Evolutionary conservation across 345 rosid species (phyloP).

Genomic region (Populus davidiana): DNA sequence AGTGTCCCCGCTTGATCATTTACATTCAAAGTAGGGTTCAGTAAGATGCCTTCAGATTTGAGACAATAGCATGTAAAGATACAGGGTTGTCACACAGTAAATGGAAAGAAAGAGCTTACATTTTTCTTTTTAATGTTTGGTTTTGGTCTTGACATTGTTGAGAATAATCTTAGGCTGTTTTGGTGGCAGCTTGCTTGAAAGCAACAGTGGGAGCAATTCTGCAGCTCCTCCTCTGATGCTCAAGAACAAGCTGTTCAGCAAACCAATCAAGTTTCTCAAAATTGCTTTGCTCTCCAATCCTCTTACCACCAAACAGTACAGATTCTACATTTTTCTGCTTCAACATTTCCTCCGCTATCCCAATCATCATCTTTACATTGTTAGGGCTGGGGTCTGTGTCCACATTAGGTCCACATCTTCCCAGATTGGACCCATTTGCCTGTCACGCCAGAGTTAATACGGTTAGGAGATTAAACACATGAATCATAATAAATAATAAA

Average conservation of each 20-base stretch:
- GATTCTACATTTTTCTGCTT: constrained; percentile 96
- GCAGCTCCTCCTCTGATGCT: constrained; percentile 89
- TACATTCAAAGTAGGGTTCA: constrained; percentile 22
- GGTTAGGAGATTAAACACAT: neutral
- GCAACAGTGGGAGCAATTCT: constrained; percentile 98
- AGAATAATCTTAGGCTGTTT: constrained; percentile 32
- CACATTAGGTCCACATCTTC: constrained; percentile 56
- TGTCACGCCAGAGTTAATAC: constrained; percentile 27
- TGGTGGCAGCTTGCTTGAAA: constrained; percentile 68
- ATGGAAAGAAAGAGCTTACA: constrained; percentile 27
- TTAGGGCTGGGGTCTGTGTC: constrained; percentile 65
- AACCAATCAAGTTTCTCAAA: constrained; percentile 85
- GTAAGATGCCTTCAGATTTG: constrained; percentile 6
- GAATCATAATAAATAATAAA: neutral
- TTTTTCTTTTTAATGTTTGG: constrained; percentile 14
- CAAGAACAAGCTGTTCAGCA: constrained; percentile 78
- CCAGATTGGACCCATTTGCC: constrained; percentile 81
- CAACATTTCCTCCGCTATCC: constrained; percentile 83
- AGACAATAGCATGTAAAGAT: neutral
- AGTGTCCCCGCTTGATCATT: constrained; percentile 20
- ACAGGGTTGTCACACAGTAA: neutral
- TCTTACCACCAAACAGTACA: constrained; percentile 80
- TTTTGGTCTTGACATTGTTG: constrained; percentile 27
- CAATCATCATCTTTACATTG: constrained; percentile 71
- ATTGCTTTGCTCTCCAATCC: constrained; percentile 68